Evolutionary conservation across 106 monocot species (phyloP).

Genomic region (Dendrobium officinale): DNA sequence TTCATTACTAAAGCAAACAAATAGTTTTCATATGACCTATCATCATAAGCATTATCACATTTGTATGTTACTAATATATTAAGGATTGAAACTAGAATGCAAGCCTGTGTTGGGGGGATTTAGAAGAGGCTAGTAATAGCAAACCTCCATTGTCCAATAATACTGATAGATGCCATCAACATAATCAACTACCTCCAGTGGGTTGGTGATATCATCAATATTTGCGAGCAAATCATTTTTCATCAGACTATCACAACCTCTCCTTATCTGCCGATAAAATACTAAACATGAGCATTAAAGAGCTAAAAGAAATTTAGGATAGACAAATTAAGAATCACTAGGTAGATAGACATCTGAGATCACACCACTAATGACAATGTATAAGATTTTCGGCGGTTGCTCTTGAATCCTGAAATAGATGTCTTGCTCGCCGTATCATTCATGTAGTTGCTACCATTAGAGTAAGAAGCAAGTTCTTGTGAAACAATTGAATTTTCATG

Average conservation of each 20-base stretch:
- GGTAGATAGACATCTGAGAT: constrained; percentile 10
- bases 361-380: constrained; percentile 33
- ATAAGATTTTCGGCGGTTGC: constrained; percentile 30
- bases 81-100: neutral
- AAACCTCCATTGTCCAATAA: constrained; percentile 53
- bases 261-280: constrained; percentile 10
- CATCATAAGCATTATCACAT: neutral
- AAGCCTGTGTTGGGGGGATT: neutral
- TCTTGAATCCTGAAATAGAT: constrained; percentile 16
- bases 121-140: neutral
- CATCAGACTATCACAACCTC: constrained; percentile 9
- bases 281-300: neutral
- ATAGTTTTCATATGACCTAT: neutral
- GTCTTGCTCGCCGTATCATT: constrained; percentile 9
- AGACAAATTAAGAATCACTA: neutral
- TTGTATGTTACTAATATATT: neutral
- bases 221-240: constrained; percentile 16
- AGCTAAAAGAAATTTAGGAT: neutral
- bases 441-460: neutral
- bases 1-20: neutral
- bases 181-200: constrained; percentile 43
- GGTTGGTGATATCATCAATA: constrained; percentile 38
- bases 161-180: constrained; percentile 50
- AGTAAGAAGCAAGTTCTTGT: constrained; percentile 1
- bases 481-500: constrained; percentile 13